Evolutionary conservation across 2,329 filamentous ascomycete genomes (phyloP).

Genomic region (Lanzia echinophila): DNA sequence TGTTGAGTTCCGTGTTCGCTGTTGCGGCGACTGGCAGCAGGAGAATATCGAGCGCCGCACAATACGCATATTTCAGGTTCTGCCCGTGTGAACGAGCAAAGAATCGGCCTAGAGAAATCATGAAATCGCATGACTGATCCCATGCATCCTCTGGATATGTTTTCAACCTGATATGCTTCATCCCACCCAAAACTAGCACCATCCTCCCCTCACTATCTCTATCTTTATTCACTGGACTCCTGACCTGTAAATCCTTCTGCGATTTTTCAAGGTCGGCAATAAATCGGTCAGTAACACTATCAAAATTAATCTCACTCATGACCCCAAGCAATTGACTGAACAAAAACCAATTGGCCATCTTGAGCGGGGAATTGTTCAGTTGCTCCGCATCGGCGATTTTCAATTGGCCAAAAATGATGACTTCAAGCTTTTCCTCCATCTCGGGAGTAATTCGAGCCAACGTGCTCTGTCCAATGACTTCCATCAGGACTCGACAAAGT

Average conservation of each 20-base stretch:
- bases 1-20: constrained; percentile 68
- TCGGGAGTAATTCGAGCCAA: constrained; percentile 76
- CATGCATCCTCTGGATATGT: constrained; percentile 67
- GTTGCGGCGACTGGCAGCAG: constrained; percentile 81
- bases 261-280: constrained; percentile 71
- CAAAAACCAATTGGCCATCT: constrained; percentile 91
- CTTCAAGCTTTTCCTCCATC: constrained; percentile 90
- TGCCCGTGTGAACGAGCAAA: constrained; percentile 84
- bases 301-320: constrained; percentile 91
- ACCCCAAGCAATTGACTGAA: constrained; percentile 90
- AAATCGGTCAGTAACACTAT: constrained; percentile 75
- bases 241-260: constrained; percentile 67
- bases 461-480: constrained; percentile 87
- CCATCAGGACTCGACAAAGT: constrained; percentile 84
- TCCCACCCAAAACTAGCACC: constrained; percentile 80
- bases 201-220: constrained; percentile 72
- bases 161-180: constrained; percentile 81
- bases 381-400: constrained; percentile 83
- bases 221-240: constrained; percentile 60
- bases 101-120: constrained; percentile 72
- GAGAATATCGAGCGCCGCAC: constrained; percentile 81
- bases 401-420: constrained; percentile 93
- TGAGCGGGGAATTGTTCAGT: constrained; percentile 68
- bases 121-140: constrained; percentile 83
- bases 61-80: constrained; percentile 88